phyloP scores from a whole-genome alignment of 164 flowering plant genomes.

The Vitis amurensis region DNA sequence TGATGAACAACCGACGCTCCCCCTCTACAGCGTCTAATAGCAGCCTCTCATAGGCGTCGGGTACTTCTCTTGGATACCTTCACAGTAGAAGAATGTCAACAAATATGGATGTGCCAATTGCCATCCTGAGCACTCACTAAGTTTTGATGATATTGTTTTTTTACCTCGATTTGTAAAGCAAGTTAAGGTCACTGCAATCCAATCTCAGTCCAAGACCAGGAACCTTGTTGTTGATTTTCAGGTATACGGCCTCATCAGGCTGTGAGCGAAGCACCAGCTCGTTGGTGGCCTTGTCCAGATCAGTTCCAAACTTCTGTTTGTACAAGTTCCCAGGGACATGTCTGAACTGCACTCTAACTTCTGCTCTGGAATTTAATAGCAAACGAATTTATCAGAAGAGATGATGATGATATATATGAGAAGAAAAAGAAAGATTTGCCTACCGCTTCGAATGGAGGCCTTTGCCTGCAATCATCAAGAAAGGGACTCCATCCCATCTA shows the following conservation, averaged over 20 bases:
- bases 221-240: constrained; percentile 69
- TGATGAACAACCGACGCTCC: constrained; percentile 61
- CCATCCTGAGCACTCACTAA: too few species aligned
- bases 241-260: constrained; percentile 69
- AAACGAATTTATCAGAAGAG: not conserved
- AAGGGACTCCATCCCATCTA: constrained; percentile 84
- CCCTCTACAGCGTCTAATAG: constrained; percentile 71
- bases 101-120: too few species aligned
- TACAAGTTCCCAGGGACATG: constrained; percentile 75
- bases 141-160: not conserved
- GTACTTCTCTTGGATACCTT: constrained; percentile 56
- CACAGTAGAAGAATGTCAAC: not conserved
- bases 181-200: constrained; percentile 58
- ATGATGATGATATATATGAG: not conserved
- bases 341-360: constrained; percentile 71
- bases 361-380: constrained; percentile 46
- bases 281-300: constrained; percentile 57
- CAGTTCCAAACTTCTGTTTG: constrained; percentile 40
- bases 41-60: constrained; percentile 69
- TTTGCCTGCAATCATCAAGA: constrained; percentile 72
- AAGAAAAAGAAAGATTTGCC: not conserved
- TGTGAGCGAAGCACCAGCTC: constrained; percentile 66
- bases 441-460: constrained; percentile 52
- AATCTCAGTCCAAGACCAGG: constrained; percentile 74
- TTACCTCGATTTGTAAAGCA: constrained; percentile 62